Percentiles rank a stretch among this genome's conserved stretches.
These are phyloP conservation scores for Neofusicoccum sp. DNA, from an alignment of 2,329 filamentous ascomycete species.

Conservation along the genomic window DNA sequence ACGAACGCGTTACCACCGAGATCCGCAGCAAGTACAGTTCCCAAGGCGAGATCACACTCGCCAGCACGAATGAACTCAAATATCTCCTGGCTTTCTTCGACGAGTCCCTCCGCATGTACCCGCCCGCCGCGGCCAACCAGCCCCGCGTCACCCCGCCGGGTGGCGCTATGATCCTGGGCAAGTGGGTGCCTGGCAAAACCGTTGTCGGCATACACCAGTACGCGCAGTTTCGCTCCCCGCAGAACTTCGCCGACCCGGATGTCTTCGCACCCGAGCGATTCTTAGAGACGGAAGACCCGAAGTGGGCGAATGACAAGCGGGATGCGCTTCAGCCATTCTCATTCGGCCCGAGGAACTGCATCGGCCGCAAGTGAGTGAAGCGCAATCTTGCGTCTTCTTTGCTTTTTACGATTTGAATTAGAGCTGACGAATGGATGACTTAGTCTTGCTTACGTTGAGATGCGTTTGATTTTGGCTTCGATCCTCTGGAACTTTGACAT, in stretches of 20 bases:
- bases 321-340: conserved; percentile 48
- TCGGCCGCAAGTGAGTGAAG: conserved; percentile 39
- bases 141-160: conserved; percentile 37
- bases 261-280: conserved; percentile 47
- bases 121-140: conserved; percentile 39
- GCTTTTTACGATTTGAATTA: background rate
- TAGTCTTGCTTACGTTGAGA: conserved; percentile 43
- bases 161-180: conserved; percentile 40
- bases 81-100: conserved; percentile 46
- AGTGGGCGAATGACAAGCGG: conserved; percentile 34
- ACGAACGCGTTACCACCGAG: conserved; percentile 31
- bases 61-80: conserved; percentile 31
- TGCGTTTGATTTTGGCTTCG: conserved; percentile 44
- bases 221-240: conserved; percentile 12
- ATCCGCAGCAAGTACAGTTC: conserved; percentile 30
- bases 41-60: conserved; percentile 39
- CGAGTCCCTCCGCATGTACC: conserved; percentile 47
- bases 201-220: conserved; percentile 25
- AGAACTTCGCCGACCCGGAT: conserved; percentile 40
- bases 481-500: conserved; percentile 44
- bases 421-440: background rate
- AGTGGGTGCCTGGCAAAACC: conserved; percentile 37
- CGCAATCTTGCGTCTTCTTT: background rate
- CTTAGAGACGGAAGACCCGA: conserved; percentile 32
- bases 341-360: conserved; percentile 44